Base-by-base conservation (phyloP, 2,329 filamentous ascomycete genomes). In the Neonectria hederae region DNA sequence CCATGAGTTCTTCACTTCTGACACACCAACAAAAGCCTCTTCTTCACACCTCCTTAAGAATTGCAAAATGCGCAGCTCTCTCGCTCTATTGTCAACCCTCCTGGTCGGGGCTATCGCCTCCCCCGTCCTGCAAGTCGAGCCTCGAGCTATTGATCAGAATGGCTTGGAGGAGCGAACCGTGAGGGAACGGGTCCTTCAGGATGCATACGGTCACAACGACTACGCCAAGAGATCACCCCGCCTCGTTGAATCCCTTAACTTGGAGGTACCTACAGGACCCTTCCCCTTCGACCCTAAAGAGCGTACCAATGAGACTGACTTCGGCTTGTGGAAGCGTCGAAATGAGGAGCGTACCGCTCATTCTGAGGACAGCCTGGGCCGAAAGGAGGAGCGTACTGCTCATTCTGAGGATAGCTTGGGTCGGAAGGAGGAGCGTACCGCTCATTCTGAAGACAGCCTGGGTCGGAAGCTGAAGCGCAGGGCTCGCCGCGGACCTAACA, bases 21-120 rank as follows among this genome's bases (percentile, higher is more conserved):
- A 2, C 30, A 28, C 21, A 54, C 35, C 28, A 57, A 14, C n/a
- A 24, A 13, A n/a, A 14, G 13, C 5, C 2, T 26, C 21, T 5
- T 8, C 26, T 22, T 45, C 7, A 24, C 14, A 19, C 6, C n/a
- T 28, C 17, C 24, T 13, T 32, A 3, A 3, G 21, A 14, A 4
- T 28, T 22, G 2, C 24, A 54, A 28, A n/a, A 65, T 65, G 63
- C 63, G 45, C 24, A 11, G 42, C 21, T 40, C 26, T 13, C 8
- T 54, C 7, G 10, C 63, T 19, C 24, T 65, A 3, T 4, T 65
- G 19, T 24, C 52, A 8, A 19, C 22, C 30, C 30, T 54, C 19
- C n/a, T 52, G 2, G 51, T 26, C n/a, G 52, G 52, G 22, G 46
- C 35, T 4, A 13, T 65, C 13, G 63, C 63, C 9, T 40, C 38